Base-by-base conservation (phyloP, 2,329 filamentous ascomycete species). In the Beauveria rudraprayagi region DNA sequence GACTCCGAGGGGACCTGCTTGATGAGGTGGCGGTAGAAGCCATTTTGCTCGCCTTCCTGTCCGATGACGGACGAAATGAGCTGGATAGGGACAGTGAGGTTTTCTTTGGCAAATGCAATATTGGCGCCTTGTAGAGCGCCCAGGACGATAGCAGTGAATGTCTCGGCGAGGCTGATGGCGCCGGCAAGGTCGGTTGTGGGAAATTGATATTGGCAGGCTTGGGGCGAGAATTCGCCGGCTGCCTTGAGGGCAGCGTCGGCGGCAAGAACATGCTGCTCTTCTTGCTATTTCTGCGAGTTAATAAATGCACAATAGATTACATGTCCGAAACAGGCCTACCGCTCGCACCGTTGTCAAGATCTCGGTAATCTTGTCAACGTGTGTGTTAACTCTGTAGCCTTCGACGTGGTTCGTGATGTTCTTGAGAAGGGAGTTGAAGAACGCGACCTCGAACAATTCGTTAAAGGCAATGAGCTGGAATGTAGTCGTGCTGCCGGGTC, bases 31-130 rank as follows among this genome's bases (percentile, higher is more conserved):
- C 87, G 84, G 77, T 83, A 91, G 76, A 83, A 89, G 48, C 88
- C 88, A 64, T 86, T 83, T 69, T 91, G 88, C 70, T 90, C 84
- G 62, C 86, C 88, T 75, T 91, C 87, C 67, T 91, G 86, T n/a
- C 86, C 88, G 61, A 90, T 83, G 63, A 88, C 79, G 3, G 85
- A 83, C 1, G 80, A 78, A 56, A 89, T 72, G 24, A 79, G 75
- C 30, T 82, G 81, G 24, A 88, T 81, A 1, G 87, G 75, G 4
- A 71, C 79, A 7, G 72, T 68, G 61, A 86, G 83, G 7, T 80
- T 79, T 41, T 71, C 82, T 28, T 75, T 69, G 16, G 81, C 82
- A 51, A 90, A 83, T 30, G 80, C 72, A 46, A 83, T 77, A 26
- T 81, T 77, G 6, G 85, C 83, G 60, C 87, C 85, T 69, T 87